These are phyloP conservation scores for Halophytophthora batemanensis DNA, from an alignment of 352 stramenopile species.

Conservation along the genomic window DNA sequence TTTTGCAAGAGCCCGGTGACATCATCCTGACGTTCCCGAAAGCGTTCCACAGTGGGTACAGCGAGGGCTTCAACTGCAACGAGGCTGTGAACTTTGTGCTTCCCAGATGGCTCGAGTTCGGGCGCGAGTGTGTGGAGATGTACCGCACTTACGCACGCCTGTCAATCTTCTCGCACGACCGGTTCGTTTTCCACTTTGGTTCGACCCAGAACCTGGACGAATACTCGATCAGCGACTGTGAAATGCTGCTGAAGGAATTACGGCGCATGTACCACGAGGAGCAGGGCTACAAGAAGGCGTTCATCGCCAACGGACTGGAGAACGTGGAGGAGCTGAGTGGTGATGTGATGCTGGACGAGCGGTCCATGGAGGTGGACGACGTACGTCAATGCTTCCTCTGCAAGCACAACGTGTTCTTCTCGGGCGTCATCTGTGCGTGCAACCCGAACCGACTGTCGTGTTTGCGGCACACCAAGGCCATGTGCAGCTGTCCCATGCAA, in stretches of 20 bases:
- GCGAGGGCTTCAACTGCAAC: slow-evolving; percentile 93
- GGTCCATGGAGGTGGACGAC: slow-evolving; percentile 73
- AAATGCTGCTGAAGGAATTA: slow-evolving; percentile 65
- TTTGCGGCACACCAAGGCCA: slow-evolving; percentile 54
- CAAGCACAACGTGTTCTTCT: slow-evolving; percentile 83
- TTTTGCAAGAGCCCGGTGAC: slow-evolving; percentile 88
- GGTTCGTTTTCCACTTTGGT: slow-evolving; percentile 78
- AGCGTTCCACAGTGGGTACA: slow-evolving; percentile 96
- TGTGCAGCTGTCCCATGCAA: slow-evolving; percentile 59
- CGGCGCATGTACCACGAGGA: slow-evolving; percentile 72
- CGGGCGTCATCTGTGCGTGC: slow-evolving; percentile 66
- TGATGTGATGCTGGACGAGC: slow-evolving; percentile 68
- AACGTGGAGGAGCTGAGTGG: slow-evolving; percentile 57
- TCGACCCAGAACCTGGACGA: slow-evolving; percentile 63
- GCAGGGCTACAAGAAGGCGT: slow-evolving; percentile 53
- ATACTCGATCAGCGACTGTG: slow-evolving; percentile 52
- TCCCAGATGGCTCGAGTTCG: slow-evolving; percentile 83
- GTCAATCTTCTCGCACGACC: slow-evolving; percentile 82
- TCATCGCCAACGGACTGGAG: slow-evolving; percentile 38
- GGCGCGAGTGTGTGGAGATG: slow-evolving; percentile 61
- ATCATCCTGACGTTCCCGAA: slow-evolving; percentile 98
- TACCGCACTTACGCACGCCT: slow-evolving; percentile 58
- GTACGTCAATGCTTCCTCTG: slow-evolving; percentile 64
- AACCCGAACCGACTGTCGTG: slow-evolving; percentile 57
- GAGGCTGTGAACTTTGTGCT: slow-evolving; percentile 88